phyloP scores from a whole-genome alignment of 192 early-diverging fungal genomes.

The Borealophlyctis nickersoniae region DNA sequence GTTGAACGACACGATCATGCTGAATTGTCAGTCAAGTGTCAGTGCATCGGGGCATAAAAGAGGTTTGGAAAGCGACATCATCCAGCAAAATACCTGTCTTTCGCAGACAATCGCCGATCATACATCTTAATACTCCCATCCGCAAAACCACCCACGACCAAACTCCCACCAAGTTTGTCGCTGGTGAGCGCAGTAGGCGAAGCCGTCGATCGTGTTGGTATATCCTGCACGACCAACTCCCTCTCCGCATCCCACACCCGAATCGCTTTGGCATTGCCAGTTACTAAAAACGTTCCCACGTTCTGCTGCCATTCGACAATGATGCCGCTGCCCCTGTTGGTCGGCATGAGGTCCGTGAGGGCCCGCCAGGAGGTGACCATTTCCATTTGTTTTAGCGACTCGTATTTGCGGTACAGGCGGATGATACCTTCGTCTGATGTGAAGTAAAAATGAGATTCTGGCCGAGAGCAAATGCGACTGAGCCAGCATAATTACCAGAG shows the following conservation, averaged over 20 bases:
- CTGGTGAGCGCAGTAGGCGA: conserved; percentile 65
- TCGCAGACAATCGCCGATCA: conserved; percentile 56
- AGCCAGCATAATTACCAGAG: conserved; percentile 53
- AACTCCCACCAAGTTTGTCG: conserved; percentile 58
- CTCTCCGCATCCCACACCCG: conserved; percentile 79
- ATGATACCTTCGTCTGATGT: conserved; percentile 72
- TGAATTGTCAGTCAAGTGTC: conserved; percentile 12
- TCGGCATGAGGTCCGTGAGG: conserved; percentile 62
- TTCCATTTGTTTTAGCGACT: conserved; percentile 52
- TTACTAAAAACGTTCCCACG: conserved; percentile 60
- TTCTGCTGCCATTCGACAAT: conserved; percentile 80
- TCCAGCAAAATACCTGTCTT: conserved; percentile 53
- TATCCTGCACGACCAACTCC: conserved; percentile 64
- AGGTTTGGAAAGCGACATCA: too few relatives aligned
- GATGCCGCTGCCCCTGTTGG: conserved; percentile 39
- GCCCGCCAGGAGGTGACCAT: conserved; percentile 75
- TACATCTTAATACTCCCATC: conserved; percentile 72
- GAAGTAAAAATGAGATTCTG: neutral
- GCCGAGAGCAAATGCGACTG: neutral
- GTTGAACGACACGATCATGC: conserved; percentile 54
- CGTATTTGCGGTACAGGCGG: conserved; percentile 71
- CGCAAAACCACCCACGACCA: conserved; percentile 69
- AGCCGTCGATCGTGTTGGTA: conserved; percentile 50
- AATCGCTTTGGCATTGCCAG: conserved; percentile 65
- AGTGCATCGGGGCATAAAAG: neutral